These are phyloP conservation scores for Collybia sordida DNA, from an alignment of 768 basidiomycete genomes.

Conservation along the genomic window DNA sequence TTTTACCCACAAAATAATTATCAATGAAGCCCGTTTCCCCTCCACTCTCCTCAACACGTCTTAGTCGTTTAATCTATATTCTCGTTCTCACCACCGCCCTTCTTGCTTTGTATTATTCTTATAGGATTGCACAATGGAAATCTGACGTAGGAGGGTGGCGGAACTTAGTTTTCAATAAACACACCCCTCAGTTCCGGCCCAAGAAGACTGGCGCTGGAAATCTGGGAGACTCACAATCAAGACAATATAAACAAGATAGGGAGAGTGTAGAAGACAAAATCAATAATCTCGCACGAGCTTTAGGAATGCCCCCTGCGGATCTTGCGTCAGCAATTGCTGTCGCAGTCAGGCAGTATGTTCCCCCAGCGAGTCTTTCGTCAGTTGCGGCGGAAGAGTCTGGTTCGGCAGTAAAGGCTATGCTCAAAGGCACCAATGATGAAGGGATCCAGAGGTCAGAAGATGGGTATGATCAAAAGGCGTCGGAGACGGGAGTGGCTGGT, in stretches of 20 bases:
- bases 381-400: constrained; percentile 50
- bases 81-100: constrained; percentile 40
- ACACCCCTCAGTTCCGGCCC: constrained; percentile 22
- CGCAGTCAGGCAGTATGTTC: constrained; percentile 57
- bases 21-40: constrained; percentile 32
- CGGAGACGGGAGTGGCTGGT: constrained; percentile 24
- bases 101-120: constrained; percentile 51
- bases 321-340: constrained; percentile 64
- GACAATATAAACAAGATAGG: background rate
- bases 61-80: constrained; percentile 49
- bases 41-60: constrained; percentile 43
- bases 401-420: constrained; percentile 37
- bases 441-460: constrained; percentile 2
- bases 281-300: constrained; percentile 55
- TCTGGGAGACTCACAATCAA: constrained; percentile 8
- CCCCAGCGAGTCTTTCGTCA: constrained; percentile 59
- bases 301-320: constrained; percentile 61
- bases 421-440: constrained; percentile 24
- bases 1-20: too few relatives aligned
- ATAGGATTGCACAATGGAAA: constrained; percentile 47
- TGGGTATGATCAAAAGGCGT: constrained; percentile 5
- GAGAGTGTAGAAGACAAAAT: constrained; percentile 54
- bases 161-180: constrained; percentile 45
- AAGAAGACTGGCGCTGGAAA: background rate
- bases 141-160: constrained; percentile 62